These are phyloP conservation scores for Suillus fuscotomentosus DNA, from an alignment of 768 basidiomycete species.

Conservation along the genomic window DNA sequence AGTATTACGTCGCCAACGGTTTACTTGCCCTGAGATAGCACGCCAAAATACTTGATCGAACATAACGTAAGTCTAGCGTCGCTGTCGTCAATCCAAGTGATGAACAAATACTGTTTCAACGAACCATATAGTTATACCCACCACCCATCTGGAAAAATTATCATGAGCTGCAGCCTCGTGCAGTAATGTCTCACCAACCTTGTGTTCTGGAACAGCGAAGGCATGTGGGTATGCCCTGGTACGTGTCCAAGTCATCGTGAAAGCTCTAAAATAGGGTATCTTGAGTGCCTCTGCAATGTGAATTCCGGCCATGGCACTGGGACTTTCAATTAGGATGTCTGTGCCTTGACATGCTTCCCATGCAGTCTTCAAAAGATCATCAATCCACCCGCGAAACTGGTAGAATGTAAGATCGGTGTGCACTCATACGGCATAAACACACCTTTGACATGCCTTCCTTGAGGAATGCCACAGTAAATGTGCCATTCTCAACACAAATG, in stretches of 20 bases:
- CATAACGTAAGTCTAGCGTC: conserved; percentile 81
- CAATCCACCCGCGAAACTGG: conserved; percentile 96
- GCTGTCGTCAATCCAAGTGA: conserved; percentile 7
- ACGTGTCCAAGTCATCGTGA: conserved; percentile 98
- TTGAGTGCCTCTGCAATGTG: conserved; percentile 94
- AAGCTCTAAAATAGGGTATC: conserved; percentile 94
- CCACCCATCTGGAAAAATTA: conserved; percentile 77
- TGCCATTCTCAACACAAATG: conserved; percentile 97
- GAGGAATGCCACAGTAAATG: conserved; percentile 92
- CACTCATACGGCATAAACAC: conserved; percentile 8
- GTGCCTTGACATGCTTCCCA: conserved; percentile 97
- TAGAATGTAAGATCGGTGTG: conserved; percentile 7
- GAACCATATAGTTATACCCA: conserved; percentile 96
- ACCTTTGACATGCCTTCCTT: conserved; percentile 90
- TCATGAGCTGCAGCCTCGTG: conserved; percentile 14
- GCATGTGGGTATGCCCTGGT: conserved; percentile 98
- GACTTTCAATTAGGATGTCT: conserved; percentile 92
- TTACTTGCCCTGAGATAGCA: conserved; percentile 90
- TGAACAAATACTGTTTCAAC: conserved; percentile 14
- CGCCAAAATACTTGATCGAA: conserved; percentile 99
- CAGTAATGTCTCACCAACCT: conserved; percentile 45
- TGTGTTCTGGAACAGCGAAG: conserved; percentile 95
- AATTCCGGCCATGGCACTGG: conserved; percentile 95
- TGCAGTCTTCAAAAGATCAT: conserved; percentile 90
- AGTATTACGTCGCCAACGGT: conserved; percentile 83